phyloP scores from a whole-genome alignment of 345 rosid species.

The Aquilaria malaccensis region DNA sequence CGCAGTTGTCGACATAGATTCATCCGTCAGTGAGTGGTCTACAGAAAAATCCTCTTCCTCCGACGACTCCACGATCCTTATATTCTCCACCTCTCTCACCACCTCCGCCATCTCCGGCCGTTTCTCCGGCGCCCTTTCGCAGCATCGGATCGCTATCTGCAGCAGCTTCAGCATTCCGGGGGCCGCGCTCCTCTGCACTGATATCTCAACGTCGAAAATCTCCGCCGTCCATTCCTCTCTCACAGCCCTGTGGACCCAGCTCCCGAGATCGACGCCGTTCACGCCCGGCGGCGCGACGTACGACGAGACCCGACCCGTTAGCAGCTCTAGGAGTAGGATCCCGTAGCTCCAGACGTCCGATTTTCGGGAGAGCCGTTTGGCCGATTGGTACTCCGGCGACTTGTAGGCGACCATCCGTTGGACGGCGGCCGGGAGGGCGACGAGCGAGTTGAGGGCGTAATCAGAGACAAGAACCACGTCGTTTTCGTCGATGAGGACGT shows the following conservation, averaged over 20 bases:
- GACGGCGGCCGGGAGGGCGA: constrained; percentile 36
- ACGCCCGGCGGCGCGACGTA: constrained; percentile 40
- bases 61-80: constrained; percentile 16
- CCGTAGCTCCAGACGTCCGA: constrained; percentile 60
- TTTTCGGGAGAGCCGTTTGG: constrained; percentile 26
- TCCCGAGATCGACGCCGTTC: constrained; percentile 37
- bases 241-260: constrained; percentile 52
- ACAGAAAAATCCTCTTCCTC: constrained; percentile 21
- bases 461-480: constrained; percentile 38
- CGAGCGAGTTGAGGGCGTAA: constrained; percentile 31
- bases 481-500: constrained; percentile 39
- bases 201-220: constrained; percentile 46
- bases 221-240: constrained; percentile 65
- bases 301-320: constrained; percentile 31
- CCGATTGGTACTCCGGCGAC: constrained; percentile 38
- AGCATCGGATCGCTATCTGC: constrained; percentile 39
- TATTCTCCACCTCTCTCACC: constrained; percentile 26
- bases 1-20: constrained; percentile 21
- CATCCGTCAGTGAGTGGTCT: constrained; percentile 30
- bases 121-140: constrained; percentile 35
- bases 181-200: constrained; percentile 25
- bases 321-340: constrained; percentile 36
- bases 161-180: constrained; percentile 40
- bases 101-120: constrained; percentile 46
- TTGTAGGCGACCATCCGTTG: constrained; percentile 33